Evolutionary conservation across 345 rosid species (phyloP), one percentile per base, ranked within the genome.

Genomic region (Aquilaria malaccensis): DNA sequence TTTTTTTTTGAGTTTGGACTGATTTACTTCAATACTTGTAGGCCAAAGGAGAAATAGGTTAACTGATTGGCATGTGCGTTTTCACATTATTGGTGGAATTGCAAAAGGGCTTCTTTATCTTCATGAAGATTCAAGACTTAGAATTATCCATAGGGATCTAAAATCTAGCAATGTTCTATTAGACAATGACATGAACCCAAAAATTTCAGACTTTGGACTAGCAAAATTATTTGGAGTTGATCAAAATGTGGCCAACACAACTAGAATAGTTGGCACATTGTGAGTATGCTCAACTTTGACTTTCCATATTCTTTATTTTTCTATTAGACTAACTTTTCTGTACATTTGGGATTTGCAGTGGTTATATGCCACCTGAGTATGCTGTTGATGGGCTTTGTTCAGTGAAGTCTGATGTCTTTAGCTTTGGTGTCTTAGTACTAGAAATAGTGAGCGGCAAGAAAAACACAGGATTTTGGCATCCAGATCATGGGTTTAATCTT

Each of bases 211-310:
- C 33, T 65, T 65, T 50, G 62, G 69, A 49, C 0, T 50, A 61
- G 69, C 69, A 12, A 56, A 55, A 56, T 50, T 50, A 48, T 65
- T 57, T 29, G 69, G 69, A 57, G 51, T 50, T 33, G 69, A 65
- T 49, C 62, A 65, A 48, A 50, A 56, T 13, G 69, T 56, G 41
- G 69, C 33, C 9, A 65, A 50, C 53, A 58, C 69, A 2, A 57
- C 57, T 4, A 65, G 62, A 58, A 62, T 65, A 14, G 62, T 65
- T 58, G 69, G 69, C 37, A 65, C 69, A 11, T 65, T 49, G 62
- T 66, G 54, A 15, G 59, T 4, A 37, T 37, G 7, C 43, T 9
- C 43, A 3, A 37, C 7, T 37, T 37, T 9, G 43, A 37, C 43
- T 37, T 37, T 37, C 43, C 43, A 4, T 5, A 3, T 37, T 37